Base-by-base conservation (phyloP, 2,329 filamentous ascomycete species). In the Fusarium succisae region DNA sequence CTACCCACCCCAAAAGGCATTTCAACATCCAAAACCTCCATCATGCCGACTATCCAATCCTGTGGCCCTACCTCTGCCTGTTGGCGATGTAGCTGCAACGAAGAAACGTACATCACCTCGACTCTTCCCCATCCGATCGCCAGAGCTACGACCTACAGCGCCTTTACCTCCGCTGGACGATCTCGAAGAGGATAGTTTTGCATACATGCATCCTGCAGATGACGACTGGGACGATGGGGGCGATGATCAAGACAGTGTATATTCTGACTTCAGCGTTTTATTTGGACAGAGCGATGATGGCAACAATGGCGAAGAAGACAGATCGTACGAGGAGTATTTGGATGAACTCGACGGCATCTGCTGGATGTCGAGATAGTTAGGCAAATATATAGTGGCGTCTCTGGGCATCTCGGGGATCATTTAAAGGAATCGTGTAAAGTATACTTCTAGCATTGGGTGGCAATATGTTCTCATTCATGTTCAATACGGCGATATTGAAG, bases 301-400 rank as follows among this genome's bases (percentile, higher is more conserved):
- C 26, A 41, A 60, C 8, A 73, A 66, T 32, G 70, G 74, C 8
- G 81, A 80, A 10, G 82, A 84, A 6, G 84, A 84, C 24, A 81
- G 86, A 61, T 85, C 84, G 32, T 87, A 87, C 62, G 87, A 89
- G 76, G 87, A 88, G 74, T 88, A 87, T 75, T 82, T 89, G 74
- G 87, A 89, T 72, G 87, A 89, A 68, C 77, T 89, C 68, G 88
- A 89, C 70, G 87, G 87, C 15, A 88, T 89, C 68, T 85, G 86
- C 12, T 88, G 87, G 82, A 80, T 81, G 69, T 77, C 75, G 41
- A 73, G 77, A 66, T 78, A 77, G 64, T 50, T 30, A n/a, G n/a
- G n/a, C 37, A 56, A n/a, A 26, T 35, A 51, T 59, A 28, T 26
- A 53, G 39, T n/a, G 47, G 54, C 48, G 62, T 50, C 54, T 65